Base-by-base conservation (phyloP, 148 eudicot genomes). In the Persicaria tinctoria region DNA sequence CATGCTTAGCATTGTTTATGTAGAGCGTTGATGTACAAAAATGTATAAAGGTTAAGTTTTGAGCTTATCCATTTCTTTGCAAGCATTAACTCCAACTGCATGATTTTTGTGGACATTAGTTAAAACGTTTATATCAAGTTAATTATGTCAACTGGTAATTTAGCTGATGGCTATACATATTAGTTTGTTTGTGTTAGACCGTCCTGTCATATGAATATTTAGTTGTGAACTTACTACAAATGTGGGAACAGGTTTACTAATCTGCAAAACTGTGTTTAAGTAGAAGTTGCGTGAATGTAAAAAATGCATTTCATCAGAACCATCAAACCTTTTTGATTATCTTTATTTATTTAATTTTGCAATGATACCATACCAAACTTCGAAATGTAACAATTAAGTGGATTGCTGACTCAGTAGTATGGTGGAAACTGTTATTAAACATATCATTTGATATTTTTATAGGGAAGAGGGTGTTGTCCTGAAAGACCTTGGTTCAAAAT, bases 391-490 rank as follows among this genome's bases (percentile, higher is more conserved):
- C 44, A 62, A 62, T 27, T 62, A 27, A 62, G 45, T 32, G 27
- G 68, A 27, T 62, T 62, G 68, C 68, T 27, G 45, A 62, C 27
- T 5, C 32, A 62, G 16, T 27, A 32, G 46, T 64, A 64, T 48
- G 32, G 57, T 56, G 48, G 66, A 74, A 73, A 54, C 20, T 13
- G 41, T 18, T 41, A 23, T 72, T 55, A 72, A 51, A 51, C 11
- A 53, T 6, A 4, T 64, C 70, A 75, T 62, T 41, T 70, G 56
- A 68, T 76, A 20, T 27, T 3, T 72, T 76, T 45, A 60, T 51
- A 89, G 97, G 76, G 93, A 90, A 74, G 98, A 94, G 83, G 98
- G 98, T 70, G 76, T 94, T 78, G 88, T 94, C 76, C 11, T 94
- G 44, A 94, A 94, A 81, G 98, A 94, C 74, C 84, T 91, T 73